Evolutionary conservation across 1,284 basidiomycete genomes (phyloP), one percentile per base, ranked within the genome.

Genomic region (Ceratobasidium sp.): DNA sequence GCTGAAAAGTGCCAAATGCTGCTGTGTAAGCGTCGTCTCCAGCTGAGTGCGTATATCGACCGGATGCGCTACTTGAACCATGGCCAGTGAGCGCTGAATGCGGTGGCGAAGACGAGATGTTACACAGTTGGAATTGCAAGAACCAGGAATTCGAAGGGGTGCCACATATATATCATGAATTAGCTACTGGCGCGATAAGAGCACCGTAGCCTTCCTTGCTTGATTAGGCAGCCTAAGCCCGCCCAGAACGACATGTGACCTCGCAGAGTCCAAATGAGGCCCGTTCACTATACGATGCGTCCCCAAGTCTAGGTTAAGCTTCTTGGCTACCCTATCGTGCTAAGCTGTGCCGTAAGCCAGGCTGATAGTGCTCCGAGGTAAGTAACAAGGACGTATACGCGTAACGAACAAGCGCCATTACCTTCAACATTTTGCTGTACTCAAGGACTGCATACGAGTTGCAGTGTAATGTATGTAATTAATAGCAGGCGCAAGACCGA

Each of bases 41-140:
- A 67, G 45, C 20, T 45, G 38, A 17, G 35, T 38, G 34, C 34
- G 62, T 31, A 54, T 35, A 45, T 54, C 62, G 50, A 67, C 35
- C 45, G 62, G 62, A 25, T 40, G 62, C 0, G 38, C 38, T 34
- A 67, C 62, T 67, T 67, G 49, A 34, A 67, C 38, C 62, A 67
- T 67, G 22, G 49, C 34, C 13, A 8, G 27, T 47, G 20, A 29
- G 50, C 50, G 20, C 10, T 8, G 38, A 49, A 53, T 38, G 29
- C 35, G 17, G 29, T 13, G 32, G 42, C 62, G 27, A 54, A 38
- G 50, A 3, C 13, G 10, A 20, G n/a, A 10, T 12, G 45, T 32
- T 12, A 38, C 50, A 49, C 22, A 7, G 25, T 35, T 52, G 47
- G 47, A 50, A 52, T 20, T 20, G 17, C 31, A n/a, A 13, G 50